Evolutionary conservation across 108 stramenopile species (phyloP).

Genomic region (Fragilaria crotonensis): DNA sequence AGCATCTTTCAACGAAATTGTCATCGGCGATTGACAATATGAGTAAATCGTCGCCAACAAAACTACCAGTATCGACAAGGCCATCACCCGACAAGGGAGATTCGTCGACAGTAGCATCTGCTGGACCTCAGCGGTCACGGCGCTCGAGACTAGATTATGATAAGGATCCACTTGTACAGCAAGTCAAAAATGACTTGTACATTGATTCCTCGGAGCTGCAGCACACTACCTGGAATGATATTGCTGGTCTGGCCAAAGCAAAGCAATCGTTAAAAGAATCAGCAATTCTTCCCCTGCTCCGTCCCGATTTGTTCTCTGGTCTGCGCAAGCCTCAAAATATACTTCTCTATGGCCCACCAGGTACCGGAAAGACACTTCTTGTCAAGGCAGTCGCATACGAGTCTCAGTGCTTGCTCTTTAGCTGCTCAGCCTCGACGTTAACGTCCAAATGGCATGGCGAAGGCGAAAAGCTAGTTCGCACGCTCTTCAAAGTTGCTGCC

Average conservation of each 20-base stretch:
- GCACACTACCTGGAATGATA: constrained; percentile 39
- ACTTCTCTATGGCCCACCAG: constrained; percentile 83
- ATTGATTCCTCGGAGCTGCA: constrained; percentile 39
- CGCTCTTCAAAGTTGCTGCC: constrained; percentile 73
- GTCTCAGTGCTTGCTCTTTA: constrained; percentile 59
- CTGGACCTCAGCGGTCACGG: constrained; percentile 1
- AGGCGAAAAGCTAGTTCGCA: constrained; percentile 78
- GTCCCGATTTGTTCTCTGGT: constrained; percentile 90
- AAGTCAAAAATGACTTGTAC: constrained; percentile 48
- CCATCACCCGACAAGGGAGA: constrained; percentile 2
- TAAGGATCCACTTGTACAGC: constrained; percentile 40
- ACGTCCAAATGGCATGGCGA: constrained; percentile 86
- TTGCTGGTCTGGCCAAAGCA: constrained; percentile 72
- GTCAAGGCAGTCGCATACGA: constrained; percentile 66
- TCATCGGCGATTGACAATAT: background rate
- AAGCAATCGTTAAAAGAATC: constrained; percentile 90
- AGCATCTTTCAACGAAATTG: background rate
- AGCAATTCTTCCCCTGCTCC: constrained; percentile 83
- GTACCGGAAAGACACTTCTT: constrained; percentile 86
- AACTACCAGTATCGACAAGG: background rate
- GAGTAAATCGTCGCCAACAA: background rate
- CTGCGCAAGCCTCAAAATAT: constrained; percentile 82
- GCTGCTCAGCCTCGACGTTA: constrained; percentile 65
- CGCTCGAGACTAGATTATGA: constrained; percentile 13
- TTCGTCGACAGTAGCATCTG: background rate